Conservation (phyloP, 1,284 basidiomycete genomes). For the Tausonia pullulans region DNA sequence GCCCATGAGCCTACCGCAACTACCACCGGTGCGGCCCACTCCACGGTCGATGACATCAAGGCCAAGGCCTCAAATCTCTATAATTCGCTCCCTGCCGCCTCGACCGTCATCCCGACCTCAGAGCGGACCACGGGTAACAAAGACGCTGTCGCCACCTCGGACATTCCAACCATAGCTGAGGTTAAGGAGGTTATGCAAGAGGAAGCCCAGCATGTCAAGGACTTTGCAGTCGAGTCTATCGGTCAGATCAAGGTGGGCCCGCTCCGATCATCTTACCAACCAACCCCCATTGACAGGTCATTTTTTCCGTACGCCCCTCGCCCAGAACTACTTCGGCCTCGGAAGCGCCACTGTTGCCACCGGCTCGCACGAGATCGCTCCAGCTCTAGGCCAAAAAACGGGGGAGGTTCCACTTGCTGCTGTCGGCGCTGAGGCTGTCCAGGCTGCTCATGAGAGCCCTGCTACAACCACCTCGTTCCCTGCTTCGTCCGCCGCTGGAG, state of each 20-base stretch:
- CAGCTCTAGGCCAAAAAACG: no score
- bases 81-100: no score
- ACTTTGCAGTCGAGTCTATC: background rate
- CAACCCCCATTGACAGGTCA: no score
- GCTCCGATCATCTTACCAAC: no score
- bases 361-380: no score
- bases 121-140: background rate
- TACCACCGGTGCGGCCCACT: background rate
- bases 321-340: background rate
- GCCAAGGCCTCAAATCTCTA: background rate
- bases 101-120: background rate
- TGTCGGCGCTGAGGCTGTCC: no score
- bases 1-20: no score
- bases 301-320: background rate
- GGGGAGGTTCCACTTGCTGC: no score
- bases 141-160: background rate
- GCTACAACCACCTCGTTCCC: no score
- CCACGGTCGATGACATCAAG: background rate
- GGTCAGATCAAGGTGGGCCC: no score
- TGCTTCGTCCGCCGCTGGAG: no score
- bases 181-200: background rate
- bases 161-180: background rate
- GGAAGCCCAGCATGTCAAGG: background rate
- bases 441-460: no score
- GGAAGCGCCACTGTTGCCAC: background rate